Evolutionary conservation across 306 rosid species (phyloP).

Genomic region (Prunus salicina): DNA sequence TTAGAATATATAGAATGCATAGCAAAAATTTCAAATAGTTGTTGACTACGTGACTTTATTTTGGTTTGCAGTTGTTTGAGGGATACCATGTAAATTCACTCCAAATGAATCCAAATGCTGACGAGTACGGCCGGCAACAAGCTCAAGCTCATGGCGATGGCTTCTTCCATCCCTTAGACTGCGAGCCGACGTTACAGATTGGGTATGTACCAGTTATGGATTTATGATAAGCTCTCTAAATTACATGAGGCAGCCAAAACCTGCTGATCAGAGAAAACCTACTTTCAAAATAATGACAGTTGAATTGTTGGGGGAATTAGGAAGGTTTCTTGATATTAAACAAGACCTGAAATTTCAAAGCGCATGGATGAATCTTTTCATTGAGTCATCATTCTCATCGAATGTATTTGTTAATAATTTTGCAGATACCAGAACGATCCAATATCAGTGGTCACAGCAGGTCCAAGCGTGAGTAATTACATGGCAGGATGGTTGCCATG

Average conservation of each 20-base stretch:
- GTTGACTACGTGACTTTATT: slow-evolving; percentile 5
- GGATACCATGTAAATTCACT: slow-evolving; percentile 73
- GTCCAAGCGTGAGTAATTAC: slow-evolving; percentile 88
- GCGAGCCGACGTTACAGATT: slow-evolving; percentile 88
- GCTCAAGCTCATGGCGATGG: slow-evolving; percentile 58
- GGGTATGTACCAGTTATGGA: slow-evolving; percentile 45
- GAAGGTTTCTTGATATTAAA: too few relatives aligned
- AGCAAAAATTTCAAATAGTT: neutral
- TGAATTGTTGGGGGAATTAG: too few relatives aligned
- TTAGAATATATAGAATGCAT: neutral
- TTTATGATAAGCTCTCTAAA: neutral
- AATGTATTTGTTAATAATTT: neutral
- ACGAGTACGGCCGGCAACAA: slow-evolving; percentile 72
- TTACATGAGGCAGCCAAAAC: neutral
- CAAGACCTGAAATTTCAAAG: too few relatives aligned
- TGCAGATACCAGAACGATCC: slow-evolving; percentile 76
- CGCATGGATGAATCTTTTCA: neutral
- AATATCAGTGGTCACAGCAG: slow-evolving; percentile 71
- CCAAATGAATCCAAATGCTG: slow-evolving; percentile 61
- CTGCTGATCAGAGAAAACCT: too few relatives aligned
- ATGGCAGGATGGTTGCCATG: slow-evolving; percentile 92
- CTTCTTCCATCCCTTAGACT: slow-evolving; percentile 74
- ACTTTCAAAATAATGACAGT: too few relatives aligned
- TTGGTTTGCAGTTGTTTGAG: slow-evolving; percentile 59
- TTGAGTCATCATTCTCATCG: neutral